Percentiles rank a stretch among this genome's conserved stretches.
These are phyloP conservation scores for Chrysoporthe deuterocubensis DNA, from an alignment of 2,329 filamentous ascomycete species.

Conservation along the genomic window DNA sequence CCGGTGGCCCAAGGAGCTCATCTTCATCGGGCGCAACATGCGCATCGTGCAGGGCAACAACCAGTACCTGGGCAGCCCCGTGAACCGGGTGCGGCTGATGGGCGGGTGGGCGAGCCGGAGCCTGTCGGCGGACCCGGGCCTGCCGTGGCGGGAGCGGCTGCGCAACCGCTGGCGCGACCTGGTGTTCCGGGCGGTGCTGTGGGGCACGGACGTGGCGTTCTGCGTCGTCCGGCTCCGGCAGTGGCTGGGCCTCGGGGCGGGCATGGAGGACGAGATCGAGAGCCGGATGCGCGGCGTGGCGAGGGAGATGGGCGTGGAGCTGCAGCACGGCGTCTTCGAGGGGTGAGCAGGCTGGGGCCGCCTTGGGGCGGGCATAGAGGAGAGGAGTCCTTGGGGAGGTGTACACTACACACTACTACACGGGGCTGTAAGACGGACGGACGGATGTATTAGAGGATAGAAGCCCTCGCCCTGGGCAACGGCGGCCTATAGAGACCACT, in stretches of 20 bases:
- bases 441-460: no score
- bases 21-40: constrained; percentile 91
- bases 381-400: neutral
- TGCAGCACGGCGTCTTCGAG: constrained; percentile 88
- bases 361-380: neutral
- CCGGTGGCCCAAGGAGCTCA: constrained; percentile 86
- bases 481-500: no score
- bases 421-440: no score
- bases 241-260: constrained; percentile 73
- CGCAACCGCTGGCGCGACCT: constrained; percentile 76
- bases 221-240: constrained; percentile 81
- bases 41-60: constrained; percentile 94
- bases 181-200: constrained; percentile 78
- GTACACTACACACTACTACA: no score
- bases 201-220: constrained; percentile 79
- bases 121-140: constrained; percentile 73
- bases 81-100: constrained; percentile 93
- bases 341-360: constrained; percentile 54
- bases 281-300: constrained; percentile 84
- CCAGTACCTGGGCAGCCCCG: constrained; percentile 84
- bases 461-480: no score
- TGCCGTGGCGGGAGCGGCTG: constrained; percentile 65
- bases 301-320: constrained; percentile 86
- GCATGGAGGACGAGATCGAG: constrained; percentile 96
- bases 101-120: constrained; percentile 86